Evolutionary conservation across 2,329 filamentous ascomycete species (phyloP), one percentile per base, ranked within the genome.

Genomic region (Tolypocladium pustulatum): DNA sequence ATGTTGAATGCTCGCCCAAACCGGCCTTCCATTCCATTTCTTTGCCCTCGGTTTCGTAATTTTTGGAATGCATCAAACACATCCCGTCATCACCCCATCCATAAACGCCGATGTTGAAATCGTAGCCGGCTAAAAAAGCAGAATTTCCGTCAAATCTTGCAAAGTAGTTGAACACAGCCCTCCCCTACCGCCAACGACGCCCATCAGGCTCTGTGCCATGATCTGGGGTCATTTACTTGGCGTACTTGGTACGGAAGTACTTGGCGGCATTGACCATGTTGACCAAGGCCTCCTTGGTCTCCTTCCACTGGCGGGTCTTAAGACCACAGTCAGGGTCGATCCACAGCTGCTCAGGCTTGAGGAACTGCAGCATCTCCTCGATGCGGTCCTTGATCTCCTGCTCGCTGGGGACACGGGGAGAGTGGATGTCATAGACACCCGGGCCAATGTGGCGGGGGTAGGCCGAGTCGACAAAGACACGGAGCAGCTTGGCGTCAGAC

Each of bases 341-440:
- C 94, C 94, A 99, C 75, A 99, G 90, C 85, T 99, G 94, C 72
- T 97, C 91, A 61, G 92, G 92, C 84, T 91, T 93, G 78, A 97
- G 89, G 84, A 91, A 92, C 79, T 89, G 83, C 66, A 99, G 86
- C 94, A 97, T 97, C 88, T 99, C 94, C 75, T 90, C 86, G 76
- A 99, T 89, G 73, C 94, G 89, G 80, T 92, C 89, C 86, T 91
- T 93, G 84, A 99, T 96, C 87, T 99, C 94, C 81, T 96, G 84
- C 86, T 97, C 90, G 74, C 86, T 89, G 72, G 94, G 94, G 62
- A 99, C 86, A 89, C 94, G 93, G 67, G 94, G 94, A 66, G 91
- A 96, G 89, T 99, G 94, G 82, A 99, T 99, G 80, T 99, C 94
- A 77, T 97, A 99, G 78, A 99, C 94, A 88, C 93, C 94, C 65